Conservation (phyloP, 345 rosid species). For the Lagerstroemia speciosa region DNA sequence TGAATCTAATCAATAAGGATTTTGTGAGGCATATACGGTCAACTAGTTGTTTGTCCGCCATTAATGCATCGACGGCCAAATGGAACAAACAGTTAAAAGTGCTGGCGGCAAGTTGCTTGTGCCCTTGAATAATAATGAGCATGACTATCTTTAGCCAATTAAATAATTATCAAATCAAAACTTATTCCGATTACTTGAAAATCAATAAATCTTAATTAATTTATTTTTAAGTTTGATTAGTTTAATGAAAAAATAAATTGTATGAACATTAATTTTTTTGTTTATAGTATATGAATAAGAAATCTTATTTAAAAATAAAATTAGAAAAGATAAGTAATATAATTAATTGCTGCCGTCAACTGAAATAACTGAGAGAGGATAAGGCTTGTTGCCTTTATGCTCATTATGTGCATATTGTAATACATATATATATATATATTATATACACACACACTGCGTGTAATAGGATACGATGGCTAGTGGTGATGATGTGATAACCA, state of each 20-base stretch:
- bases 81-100: neutral
- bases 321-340: neutral
- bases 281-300: too few relatives aligned
- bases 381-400: neutral
- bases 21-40: neutral
- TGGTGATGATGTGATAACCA: neutral
- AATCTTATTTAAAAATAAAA: neutral
- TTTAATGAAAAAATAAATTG: too few relatives aligned
- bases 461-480: neutral
- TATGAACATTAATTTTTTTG: too few relatives aligned
- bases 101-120: neutral
- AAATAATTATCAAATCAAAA: neutral
- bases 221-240: too few relatives aligned
- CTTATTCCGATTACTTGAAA: too few relatives aligned
- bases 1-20: too few relatives aligned
- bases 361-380: neutral
- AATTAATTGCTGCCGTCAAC: neutral
- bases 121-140: neutral
- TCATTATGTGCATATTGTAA: neutral
- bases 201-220: too few relatives aligned
- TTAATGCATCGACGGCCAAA: neutral
- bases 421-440: neutral
- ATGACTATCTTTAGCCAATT: neutral
- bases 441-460: neutral
- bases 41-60: neutral